Percentiles rank a stretch among this genome's conserved stretches.
Conservation (phyloP, 1,139 yeast genomes). For the Hemisphaericaspora subhashii region DNA sequence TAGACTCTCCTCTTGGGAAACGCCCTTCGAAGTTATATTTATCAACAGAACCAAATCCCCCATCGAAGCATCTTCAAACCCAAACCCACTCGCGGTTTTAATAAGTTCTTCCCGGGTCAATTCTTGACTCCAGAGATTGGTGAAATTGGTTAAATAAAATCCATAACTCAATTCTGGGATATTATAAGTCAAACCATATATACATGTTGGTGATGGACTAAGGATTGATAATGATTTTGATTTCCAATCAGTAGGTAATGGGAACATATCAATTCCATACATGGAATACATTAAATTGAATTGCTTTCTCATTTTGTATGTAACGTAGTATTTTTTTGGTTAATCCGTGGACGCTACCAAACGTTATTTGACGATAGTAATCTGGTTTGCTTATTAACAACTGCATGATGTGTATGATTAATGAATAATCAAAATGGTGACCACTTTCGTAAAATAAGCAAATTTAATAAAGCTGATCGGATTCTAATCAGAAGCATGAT, state of each 20-base stretch:
- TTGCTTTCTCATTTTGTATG: too few relatives aligned
- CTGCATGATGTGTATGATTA: too few relatives aligned
- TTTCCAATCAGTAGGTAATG: slow-evolving; percentile 13
- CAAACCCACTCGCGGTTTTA: slow-evolving; percentile 20
- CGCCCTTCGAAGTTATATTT: slow-evolving; percentile 1
- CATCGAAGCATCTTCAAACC: slow-evolving; percentile 25
- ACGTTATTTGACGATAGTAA: too few relatives aligned
- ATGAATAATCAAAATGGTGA: too few relatives aligned
- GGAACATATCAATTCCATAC: too few relatives aligned
- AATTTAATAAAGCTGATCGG: too few relatives aligned
- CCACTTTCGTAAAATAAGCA: too few relatives aligned
- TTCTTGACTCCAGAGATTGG: slow-evolving; percentile 28
- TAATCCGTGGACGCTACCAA: too few relatives aligned
- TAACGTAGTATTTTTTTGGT: too few relatives aligned
- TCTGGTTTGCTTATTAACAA: too few relatives aligned
- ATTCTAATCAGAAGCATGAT: too few relatives aligned
- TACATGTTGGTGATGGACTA: slow-evolving; percentile 2
- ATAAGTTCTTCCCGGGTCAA: slow-evolving; percentile 18
- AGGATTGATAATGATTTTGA: slow-evolving; percentile 2
- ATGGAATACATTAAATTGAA: too few relatives aligned
- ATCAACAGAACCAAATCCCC: slow-evolving; percentile 13
- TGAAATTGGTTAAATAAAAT: slow-evolving; percentile 29
- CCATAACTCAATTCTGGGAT: slow-evolving; percentile 16
- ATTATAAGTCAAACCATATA: slow-evolving; percentile 17
- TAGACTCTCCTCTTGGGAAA: slow-evolving; percentile 1